phyloP scores from a whole-genome alignment of 108 stramenopile species.

The Nannochloropsis oceanica region DNA sequence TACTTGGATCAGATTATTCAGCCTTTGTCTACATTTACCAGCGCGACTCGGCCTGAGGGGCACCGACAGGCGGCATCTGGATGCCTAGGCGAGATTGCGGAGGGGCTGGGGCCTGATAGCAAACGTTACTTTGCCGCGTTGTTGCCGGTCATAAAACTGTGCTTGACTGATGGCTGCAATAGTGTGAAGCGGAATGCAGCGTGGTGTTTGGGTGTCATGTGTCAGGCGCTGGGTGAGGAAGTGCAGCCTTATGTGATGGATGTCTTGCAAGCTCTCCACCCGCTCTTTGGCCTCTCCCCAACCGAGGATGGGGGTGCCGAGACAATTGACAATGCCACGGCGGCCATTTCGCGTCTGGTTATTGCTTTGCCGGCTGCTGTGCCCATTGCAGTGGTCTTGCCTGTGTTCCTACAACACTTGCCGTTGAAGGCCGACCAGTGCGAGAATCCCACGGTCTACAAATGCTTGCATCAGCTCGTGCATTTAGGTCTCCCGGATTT shows the following conservation, averaged over 20 bases:
- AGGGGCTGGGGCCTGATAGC: neutral
- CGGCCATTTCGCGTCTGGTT: slow-evolving; percentile 74
- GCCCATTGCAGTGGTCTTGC: slow-evolving; percentile 72
- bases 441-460: slow-evolving; percentile 89
- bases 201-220: slow-evolving; percentile 72
- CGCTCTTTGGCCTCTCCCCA: slow-evolving; percentile 53
- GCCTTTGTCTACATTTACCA: slow-evolving; percentile 20
- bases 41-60: neutral
- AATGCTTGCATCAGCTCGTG: slow-evolving; percentile 64
- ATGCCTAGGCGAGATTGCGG: neutral
- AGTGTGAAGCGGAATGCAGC: slow-evolving; percentile 80
- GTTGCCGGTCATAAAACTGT: slow-evolving; percentile 26
- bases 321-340: slow-evolving; percentile 75
- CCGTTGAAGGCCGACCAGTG: slow-evolving; percentile 82
- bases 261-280: slow-evolving; percentile 54
- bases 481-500: slow-evolving; percentile 63
- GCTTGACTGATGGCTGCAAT: slow-evolving; percentile 66
- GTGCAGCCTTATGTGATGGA: slow-evolving; percentile 40
- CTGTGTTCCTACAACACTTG: slow-evolving; percentile 57
- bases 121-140: slow-evolving; percentile 51
- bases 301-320: slow-evolving; percentile 53
- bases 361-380: slow-evolving; percentile 60
- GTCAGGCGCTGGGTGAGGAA: slow-evolving; percentile 55
- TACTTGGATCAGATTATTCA: neutral
- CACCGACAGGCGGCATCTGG: neutral